Conservation (phyloP, 1,139 yeast species). For the Blastobotrys raffinosifermentans region DNA sequence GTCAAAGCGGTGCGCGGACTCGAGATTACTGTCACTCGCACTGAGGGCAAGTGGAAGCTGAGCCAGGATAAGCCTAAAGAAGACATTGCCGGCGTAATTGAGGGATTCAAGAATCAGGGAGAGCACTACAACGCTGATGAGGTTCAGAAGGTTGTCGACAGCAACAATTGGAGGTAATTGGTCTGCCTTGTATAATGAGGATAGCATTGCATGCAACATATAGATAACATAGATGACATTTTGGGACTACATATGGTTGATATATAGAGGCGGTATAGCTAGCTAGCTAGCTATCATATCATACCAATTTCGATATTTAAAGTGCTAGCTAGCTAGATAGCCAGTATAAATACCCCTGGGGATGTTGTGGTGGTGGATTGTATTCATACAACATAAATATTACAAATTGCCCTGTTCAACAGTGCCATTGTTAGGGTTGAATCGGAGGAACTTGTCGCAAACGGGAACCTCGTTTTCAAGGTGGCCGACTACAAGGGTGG, state of each 20-base stretch:
- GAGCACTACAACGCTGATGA: neutral
- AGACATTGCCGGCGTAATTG: constrained; percentile 50
- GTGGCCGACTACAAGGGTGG: constrained; percentile 77
- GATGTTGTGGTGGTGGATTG: no score
- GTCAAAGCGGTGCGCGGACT: constrained; percentile 57
- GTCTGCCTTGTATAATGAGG: no score
- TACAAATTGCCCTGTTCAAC: neutral
- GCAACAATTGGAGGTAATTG: no score
- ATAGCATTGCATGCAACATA: no score
- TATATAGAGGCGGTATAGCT: no score
- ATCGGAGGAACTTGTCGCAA: constrained; percentile 45
- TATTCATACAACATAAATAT: no score
- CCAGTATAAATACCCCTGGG: neutral
- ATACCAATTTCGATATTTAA: no score
- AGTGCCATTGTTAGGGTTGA: constrained; percentile 22
- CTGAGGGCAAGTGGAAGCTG: constrained; percentile 55
- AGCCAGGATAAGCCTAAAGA: constrained; percentile 45
- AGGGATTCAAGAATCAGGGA: constrained; percentile 34
- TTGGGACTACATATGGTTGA: no score
- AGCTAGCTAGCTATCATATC: no score
- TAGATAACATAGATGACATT: no score
- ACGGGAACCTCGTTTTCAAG: constrained; percentile 55
- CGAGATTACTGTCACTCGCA: constrained; percentile 46
- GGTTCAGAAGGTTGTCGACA: no score
- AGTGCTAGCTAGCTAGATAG: no score